Evolutionary conservation across 305 asterid species (phyloP), one percentile per base, ranked within the genome.

Genomic region (Petunia hybrid): DNA sequence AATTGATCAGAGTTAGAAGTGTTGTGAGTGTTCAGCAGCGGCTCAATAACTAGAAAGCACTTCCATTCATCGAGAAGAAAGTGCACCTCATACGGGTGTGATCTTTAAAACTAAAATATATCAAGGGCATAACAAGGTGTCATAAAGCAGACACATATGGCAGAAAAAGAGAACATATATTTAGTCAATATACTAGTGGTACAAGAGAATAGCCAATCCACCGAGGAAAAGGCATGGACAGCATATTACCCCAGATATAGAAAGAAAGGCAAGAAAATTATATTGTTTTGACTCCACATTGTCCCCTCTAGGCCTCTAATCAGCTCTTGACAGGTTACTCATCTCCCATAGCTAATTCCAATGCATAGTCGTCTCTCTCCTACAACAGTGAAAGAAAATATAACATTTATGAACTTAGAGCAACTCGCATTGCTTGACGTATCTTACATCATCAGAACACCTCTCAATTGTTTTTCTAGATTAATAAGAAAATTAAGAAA

Each of bases 281-380:
- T 70, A 48, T 42, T 42, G 66, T 60, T 57, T 48, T 64, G 81
- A 45, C 51, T 71, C 82, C 83, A 55, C 9, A 68, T 83, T 63
- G 46, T 39, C 75, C 31, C 66, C 77, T 73, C 63, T 39, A 9
- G 69, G 31, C 66, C 77, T 66, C 63, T 39, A 9, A 77, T 70
- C 40, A 66, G 73, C 69, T 78, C 64, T 31, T 46, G 42, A 76
- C 69, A 56, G 79, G 71, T 85, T 87, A 95, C 87, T 95, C 99
- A 77, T 95, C 99, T 76, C 87, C 97, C 99, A 95, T 83, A 76
- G 99, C 99, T 89, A 94, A 89, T 83, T 95, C 99, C 87, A 94
- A 77, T 16, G 99, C 99, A 81, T 92, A 91, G 83, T 95, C 98
- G 81, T 94, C 98, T 85, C 98, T 86, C 85, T 94, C 99, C 98